These are phyloP conservation scores for Mycena maculata DNA, from an alignment of 768 basidiomycete genomes.

Conservation along the genomic window DNA sequence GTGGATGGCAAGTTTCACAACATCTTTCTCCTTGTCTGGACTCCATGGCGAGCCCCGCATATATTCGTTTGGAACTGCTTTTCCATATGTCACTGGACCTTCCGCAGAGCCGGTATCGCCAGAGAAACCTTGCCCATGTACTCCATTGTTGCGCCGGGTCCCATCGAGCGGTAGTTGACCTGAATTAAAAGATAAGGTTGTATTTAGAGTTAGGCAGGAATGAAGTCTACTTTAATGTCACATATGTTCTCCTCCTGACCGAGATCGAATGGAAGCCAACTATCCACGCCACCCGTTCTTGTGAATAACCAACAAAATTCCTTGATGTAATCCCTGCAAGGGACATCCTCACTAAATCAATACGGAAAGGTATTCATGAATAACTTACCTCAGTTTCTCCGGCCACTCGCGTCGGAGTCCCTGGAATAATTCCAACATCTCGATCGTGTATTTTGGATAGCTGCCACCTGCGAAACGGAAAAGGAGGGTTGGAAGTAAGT, in stretches of 20 bases:
- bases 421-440: conserved; percentile 44
- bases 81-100: conserved; percentile 36
- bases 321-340: conserved; percentile 16
- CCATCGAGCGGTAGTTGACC: conserved; percentile 23
- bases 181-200: too few species aligned
- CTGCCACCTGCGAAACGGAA: conserved; percentile 41
- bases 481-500: conserved; percentile 37
- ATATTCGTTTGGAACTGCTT: conserved; percentile 22
- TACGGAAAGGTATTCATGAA: background rate
- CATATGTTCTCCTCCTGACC: conserved; percentile 34
- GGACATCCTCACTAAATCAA: background rate
- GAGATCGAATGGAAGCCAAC: conserved; percentile 26
- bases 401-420: conserved; percentile 43
- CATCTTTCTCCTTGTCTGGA: conserved; percentile 32
- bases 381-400: conserved; percentile 22
- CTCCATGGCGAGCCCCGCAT: conserved; percentile 26
- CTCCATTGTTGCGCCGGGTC: conserved; percentile 36
- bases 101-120: conserved; percentile 31
- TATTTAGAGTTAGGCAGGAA: background rate
- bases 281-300: background rate
- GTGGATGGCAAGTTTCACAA: conserved; percentile 17
- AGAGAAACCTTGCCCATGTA: conserved; percentile 31
- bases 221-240: conserved; percentile 30
- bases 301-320: conserved; percentile 32
- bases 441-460: conserved; percentile 42